phyloP scores from a whole-genome alignment of 2,329 filamentous ascomycete species.

The Colletotrichum filicis region DNA sequence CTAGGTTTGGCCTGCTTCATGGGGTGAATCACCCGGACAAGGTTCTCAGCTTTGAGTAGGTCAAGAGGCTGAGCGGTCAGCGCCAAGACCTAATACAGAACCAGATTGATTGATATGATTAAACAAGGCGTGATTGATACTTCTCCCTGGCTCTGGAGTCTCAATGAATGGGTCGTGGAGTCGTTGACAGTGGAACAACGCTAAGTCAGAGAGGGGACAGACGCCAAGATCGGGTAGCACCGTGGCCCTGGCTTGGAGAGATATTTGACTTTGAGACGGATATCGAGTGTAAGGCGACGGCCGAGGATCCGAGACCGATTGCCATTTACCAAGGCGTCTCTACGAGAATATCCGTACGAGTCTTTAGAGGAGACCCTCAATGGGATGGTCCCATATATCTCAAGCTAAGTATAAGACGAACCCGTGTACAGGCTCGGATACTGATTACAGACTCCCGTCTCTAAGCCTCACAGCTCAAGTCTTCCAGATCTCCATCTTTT shows the following conservation, averaged over 20 bases:
- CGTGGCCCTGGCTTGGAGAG: neutral
- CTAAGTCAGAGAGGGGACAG: neutral
- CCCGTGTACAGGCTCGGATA: neutral
- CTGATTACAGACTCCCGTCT: neutral
- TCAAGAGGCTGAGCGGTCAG: slow-evolving; percentile 18
- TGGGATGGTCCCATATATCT: slow-evolving; percentile 3
- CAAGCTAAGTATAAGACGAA: slow-evolving; percentile 26
- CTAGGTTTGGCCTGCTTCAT: slow-evolving; percentile 20
- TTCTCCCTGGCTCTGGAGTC: neutral
- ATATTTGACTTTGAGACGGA: neutral
- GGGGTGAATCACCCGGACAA: slow-evolving; percentile 15
- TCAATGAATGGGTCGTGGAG: too few species aligned
- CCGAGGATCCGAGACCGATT: neutral
- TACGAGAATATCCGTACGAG: neutral
- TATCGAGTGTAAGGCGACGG: slow-evolving; percentile 9
- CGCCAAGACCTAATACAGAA: slow-evolving; percentile 23
- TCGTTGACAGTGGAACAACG: too few species aligned
- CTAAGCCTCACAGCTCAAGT: slow-evolving; percentile 1
- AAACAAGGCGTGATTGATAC: slow-evolving; percentile 1
- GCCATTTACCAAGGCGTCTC: neutral
- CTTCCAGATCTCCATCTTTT: neutral
- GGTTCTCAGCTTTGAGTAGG: slow-evolving; percentile 21
- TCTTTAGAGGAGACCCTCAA: neutral
- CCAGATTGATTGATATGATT: slow-evolving; percentile 31
- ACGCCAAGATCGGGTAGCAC: slow-evolving; percentile 1